A percentile compares a stretch with the other conserved stretches of the same genome.
These are phyloP conservation scores for Pestalotiopsis sp. DNA, from an alignment of 2,329 filamentous ascomycete genomes.

Conservation along the genomic window DNA sequence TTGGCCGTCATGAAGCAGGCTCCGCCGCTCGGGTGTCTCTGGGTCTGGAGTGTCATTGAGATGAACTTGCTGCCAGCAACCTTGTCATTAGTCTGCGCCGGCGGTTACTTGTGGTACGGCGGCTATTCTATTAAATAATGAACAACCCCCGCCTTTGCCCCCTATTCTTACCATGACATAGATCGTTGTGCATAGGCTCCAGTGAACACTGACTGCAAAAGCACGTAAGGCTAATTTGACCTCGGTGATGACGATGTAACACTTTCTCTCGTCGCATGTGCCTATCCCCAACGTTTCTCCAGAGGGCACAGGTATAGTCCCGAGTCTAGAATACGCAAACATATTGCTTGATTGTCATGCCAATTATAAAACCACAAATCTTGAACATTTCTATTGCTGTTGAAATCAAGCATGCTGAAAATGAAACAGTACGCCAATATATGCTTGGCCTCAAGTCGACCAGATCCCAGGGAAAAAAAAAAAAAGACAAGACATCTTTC, in stretches of 20 bases:
- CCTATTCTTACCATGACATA: not conserved
- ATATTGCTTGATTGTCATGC: not conserved
- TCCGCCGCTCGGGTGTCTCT: slow-evolving; percentile 85
- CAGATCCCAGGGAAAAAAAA: not conserved
- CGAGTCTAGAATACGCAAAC: not conserved
- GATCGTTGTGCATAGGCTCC: no score
- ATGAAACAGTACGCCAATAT: not conserved
- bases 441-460: not conserved
- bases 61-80: slow-evolving; percentile 72
- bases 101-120: slow-evolving; percentile 48
- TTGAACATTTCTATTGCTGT: not conserved
- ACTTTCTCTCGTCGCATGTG: no score
- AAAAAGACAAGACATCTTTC: not conserved
- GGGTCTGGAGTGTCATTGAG: slow-evolving; percentile 93
- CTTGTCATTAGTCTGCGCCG: slow-evolving; percentile 50
- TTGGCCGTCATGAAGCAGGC: slow-evolving; percentile 89
- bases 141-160: not conserved
- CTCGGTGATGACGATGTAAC: not conserved
- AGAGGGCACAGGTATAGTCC: no score
- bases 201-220: no score
- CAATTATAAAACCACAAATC: not conserved
- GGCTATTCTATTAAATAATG: slow-evolving; percentile 47
- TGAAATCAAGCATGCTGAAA: not conserved
- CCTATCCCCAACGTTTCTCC: no score
- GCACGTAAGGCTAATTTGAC: not conserved